These are phyloP conservation scores for Fistulinella prunicolor DNA, from an alignment of 768 basidiomycete genomes.

Conservation along the genomic window DNA sequence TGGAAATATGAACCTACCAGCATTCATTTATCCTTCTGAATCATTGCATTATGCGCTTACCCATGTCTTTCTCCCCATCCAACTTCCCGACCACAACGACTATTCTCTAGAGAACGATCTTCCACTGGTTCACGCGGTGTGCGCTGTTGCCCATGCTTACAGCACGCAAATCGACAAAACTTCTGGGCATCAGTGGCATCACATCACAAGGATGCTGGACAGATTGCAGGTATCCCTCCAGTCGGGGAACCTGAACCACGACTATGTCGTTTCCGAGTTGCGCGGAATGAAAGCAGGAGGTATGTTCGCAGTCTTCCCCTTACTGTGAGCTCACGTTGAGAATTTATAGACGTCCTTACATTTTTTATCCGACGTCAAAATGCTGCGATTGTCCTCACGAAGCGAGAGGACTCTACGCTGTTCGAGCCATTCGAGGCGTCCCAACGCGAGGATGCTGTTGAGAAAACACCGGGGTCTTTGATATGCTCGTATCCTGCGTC, in stretches of 20 bases:
- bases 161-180: not conserved
- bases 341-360: slow-evolving; percentile 32
- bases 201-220: slow-evolving; percentile 2
- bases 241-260: too few species aligned
- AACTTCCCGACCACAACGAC: not conserved
- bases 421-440: too few species aligned
- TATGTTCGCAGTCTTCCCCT: not conserved
- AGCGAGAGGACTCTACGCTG: too few species aligned
- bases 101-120: not conserved
- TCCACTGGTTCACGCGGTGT: not conserved
- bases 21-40: too few species aligned
- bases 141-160: slow-evolving; percentile 8
- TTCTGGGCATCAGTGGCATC: not conserved
- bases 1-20: too few species aligned
- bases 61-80: too few species aligned
- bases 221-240: not conserved
- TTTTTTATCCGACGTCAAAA: too few species aligned
- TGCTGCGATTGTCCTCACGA: too few species aligned
- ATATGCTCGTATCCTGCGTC: too few species aligned
- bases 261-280: not conserved
- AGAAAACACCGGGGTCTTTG: too few species aligned
- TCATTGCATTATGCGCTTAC: too few species aligned
- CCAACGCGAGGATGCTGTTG: too few species aligned
- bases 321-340: not conserved
- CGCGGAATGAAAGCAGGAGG: not conserved